Base-by-base conservation (phyloP, 495 filamentous ascomycete species). In the Penicillium angulare region DNA sequence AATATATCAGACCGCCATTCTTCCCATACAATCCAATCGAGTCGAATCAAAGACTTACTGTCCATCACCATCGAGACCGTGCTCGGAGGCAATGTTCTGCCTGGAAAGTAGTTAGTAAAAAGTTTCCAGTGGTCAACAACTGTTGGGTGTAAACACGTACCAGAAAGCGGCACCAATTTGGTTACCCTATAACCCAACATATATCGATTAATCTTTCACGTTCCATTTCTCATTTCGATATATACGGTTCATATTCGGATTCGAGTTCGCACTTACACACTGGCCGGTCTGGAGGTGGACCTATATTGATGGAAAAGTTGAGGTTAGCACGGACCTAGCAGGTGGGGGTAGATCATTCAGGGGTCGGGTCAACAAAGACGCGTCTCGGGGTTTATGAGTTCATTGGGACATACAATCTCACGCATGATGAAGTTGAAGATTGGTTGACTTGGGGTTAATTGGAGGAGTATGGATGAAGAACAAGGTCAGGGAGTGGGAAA, bases 91-190 rank as follows among this genome's bases (percentile, higher is more conserved):
- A 77, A 99, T 97, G 57, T 78, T 91, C 77, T 99, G 93, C 89
- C 86, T 88, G 48, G 69, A 60, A 49, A 17, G 52, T 51, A 71
- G 57, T 75, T 48, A 75, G 67, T 43, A 53, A 41, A 29, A 21
- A 17, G 24, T 24, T 40, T 13, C 16, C 20, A 16, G 13, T 5
- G 31, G n/a, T 40, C 27, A 45, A 44, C 55, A 77, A 64, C 57
- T 54, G 55, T 45, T 43, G 17, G 34, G 15, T 29, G 24, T 53
- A 35, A 48, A 46, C 51, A 80, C 82, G 53, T 74, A 88, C 87
- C 95, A 98, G 86, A 98, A 98, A 75, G 93, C 95, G 79, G 93
- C 93, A 89, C 93, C 95, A 64, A 97, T 96, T 89, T 98, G 93
- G 88, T 98, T 97, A 85, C 95, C 95, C 88, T 96, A 68, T 68